Evolutionary conservation across 2,329 filamentous ascomycete species (phyloP).

Genomic region (Alternaria postmessia): DNA sequence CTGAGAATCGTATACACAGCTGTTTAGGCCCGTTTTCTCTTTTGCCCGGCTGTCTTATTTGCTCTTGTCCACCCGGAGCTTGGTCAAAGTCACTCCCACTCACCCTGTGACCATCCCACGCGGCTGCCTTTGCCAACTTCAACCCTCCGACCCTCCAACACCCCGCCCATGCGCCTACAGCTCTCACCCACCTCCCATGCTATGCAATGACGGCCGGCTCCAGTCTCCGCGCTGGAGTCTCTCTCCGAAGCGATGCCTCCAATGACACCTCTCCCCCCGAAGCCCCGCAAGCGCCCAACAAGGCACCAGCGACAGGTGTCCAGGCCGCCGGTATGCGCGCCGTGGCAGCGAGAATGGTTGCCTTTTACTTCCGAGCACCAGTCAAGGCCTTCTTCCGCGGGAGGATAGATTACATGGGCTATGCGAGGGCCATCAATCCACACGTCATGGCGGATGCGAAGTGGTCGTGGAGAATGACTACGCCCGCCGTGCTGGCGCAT

Average conservation of each 20-base stretch:
- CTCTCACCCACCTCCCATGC: constrained; percentile 27
- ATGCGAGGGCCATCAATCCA: constrained; percentile 70
- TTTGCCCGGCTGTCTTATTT: not conserved
- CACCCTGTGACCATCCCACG: constrained; percentile 23
- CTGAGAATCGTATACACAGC: not conserved
- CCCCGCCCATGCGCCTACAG: constrained; percentile 28
- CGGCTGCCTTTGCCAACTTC: constrained; percentile 14
- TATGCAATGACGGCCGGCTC: constrained; percentile 51
- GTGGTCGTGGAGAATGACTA: constrained; percentile 72
- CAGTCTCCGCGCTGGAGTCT: constrained; percentile 45
- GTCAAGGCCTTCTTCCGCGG: constrained; percentile 93
- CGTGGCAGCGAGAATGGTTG: constrained; percentile 80
- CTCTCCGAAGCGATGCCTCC: constrained; percentile 27
- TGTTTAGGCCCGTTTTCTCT: not conserved
- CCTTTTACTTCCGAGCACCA: constrained; percentile 90
- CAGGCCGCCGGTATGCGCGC: constrained; percentile 86
- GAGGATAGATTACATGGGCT: constrained; percentile 80
- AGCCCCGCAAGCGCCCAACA: constrained; percentile 54
- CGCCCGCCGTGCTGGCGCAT: constrained; percentile 72
- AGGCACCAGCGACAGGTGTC: constrained; percentile 73
- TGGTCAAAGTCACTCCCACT: not conserved
- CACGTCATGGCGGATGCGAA: constrained; percentile 56
- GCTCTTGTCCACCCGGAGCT: not conserved
- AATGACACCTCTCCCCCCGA: constrained; percentile 25
- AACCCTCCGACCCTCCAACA: not conserved